Percentiles rank a stretch among this genome's conserved stretches.
Evolutionary conservation across 164 flowering plant genomes (phyloP).

Genomic region (Akebia trifoliata): DNA sequence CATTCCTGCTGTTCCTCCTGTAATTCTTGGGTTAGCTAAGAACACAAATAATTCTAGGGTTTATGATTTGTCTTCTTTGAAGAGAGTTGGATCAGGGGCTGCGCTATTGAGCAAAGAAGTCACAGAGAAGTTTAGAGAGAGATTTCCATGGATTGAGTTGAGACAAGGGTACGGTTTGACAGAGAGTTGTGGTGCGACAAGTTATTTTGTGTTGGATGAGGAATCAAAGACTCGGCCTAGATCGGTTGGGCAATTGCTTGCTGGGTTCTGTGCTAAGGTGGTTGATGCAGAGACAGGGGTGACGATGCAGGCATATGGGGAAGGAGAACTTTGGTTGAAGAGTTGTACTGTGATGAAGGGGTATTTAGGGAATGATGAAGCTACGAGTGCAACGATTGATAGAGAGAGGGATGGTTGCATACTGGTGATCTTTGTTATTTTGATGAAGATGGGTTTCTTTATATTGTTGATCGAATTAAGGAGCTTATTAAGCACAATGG

Average conservation of each 20-base stretch:
- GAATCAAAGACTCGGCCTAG: slow-evolving; percentile 28
- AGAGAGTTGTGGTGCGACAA: slow-evolving; percentile 48
- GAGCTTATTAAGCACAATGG: slow-evolving; percentile 82
- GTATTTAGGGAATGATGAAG: slow-evolving; percentile 49
- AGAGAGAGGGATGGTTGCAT: slow-evolving; percentile 59
- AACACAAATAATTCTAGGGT: not conserved
- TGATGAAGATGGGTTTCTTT: slow-evolving; percentile 53
- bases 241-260: slow-evolving; percentile 41
- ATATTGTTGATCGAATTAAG: slow-evolving; percentile 66
- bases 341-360: slow-evolving; percentile 62
- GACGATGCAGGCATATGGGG: slow-evolving; percentile 31
- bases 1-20: slow-evolving; percentile 72
- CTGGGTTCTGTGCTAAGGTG: slow-evolving; percentile 48
- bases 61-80: slow-evolving; percentile 37
- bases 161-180: slow-evolving; percentile 70
- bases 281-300: slow-evolving; percentile 48
- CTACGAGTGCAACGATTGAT: slow-evolving; percentile 42
- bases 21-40: slow-evolving; percentile 53
- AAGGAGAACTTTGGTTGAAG: slow-evolving; percentile 71
- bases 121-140: slow-evolving; percentile 34
- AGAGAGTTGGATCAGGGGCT: slow-evolving; percentile 58
- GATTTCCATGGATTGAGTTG: slow-evolving; percentile 59
- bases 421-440: slow-evolving; percentile 75
- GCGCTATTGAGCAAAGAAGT: slow-evolving; percentile 68
- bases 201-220: slow-evolving; percentile 22